Evolutionary conservation across 2,329 filamentous ascomycete species (phyloP), one percentile per base, ranked within the genome.

Genomic region (Trichophyton schoenleinii): DNA sequence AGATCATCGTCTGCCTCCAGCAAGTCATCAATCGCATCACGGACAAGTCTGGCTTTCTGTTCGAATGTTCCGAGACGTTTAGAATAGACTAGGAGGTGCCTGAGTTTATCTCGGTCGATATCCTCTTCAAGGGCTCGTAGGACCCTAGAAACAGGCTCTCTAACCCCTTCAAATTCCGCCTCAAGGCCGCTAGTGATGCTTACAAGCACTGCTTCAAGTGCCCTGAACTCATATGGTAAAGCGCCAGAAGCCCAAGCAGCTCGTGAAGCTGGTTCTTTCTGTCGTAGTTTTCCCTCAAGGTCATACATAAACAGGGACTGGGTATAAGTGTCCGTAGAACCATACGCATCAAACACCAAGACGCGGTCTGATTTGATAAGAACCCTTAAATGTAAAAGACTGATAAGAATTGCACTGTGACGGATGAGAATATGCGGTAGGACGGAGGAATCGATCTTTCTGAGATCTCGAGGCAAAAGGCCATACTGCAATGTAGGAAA

Each of bases 261-360:
- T n/a, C 78, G 75, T 0, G 81, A 78, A 1, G 60, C 52, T 49
- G 62, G 60, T 11, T 67, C 81, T 72, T 91, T 92, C 70, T 96
- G 90, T 65, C 89, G 87, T 52, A 99, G 79, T 71, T 95, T 96
- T 11, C 89, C 89, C 73, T 97, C 91, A 20, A 99, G 78, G 70
- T 97, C 94, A 75, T 97, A 96, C 84, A 99, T 95, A 77, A 99
- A 99, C 13, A 94, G 84, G 3, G 91, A 96, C 73, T 97, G 94
- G 36, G 92, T 91, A 70, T 96, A 96, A 0, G 91, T 95, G 67
- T 95, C 90, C 63, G 90, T 91, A 46, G 90, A 94, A 34, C 94
- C 94, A 74, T 96, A 97, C 13, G 94, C 89, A 70, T 97, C 94
- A 72, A 99, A 97, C 3, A 99, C 86, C 25, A 99, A 83, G 5